Conservation (phyloP, 2,329 filamentous ascomycete species). For the Talaromyces marneffei region DNA sequence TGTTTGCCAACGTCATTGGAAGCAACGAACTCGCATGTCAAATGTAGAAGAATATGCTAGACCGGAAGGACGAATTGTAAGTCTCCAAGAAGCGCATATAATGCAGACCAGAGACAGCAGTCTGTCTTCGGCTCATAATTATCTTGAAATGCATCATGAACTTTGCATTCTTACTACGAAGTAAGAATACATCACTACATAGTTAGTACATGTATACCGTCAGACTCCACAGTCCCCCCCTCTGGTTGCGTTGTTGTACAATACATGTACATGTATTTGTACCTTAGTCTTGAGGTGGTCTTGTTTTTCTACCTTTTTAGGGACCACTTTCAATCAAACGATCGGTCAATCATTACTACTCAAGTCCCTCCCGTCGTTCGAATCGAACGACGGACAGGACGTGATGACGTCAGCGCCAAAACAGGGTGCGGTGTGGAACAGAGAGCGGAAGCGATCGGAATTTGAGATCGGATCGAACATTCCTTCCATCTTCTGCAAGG, state of each 20-base stretch:
- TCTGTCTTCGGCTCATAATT: too few relatives aligned
- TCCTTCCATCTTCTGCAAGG: not conserved
- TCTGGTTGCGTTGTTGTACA: too few relatives aligned
- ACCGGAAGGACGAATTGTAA: not conserved
- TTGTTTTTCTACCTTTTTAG: not conserved
- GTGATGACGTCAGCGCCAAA: not conserved
- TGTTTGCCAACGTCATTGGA: slow-evolving; percentile 2
- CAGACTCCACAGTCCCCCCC: too few relatives aligned
- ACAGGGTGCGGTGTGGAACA: not conserved
- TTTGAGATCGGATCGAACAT: not conserved
- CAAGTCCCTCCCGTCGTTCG: not conserved
- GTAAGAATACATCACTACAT: too few relatives aligned
- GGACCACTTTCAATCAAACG: not conserved
- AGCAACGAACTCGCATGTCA: not conserved
- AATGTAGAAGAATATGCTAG: not conserved
- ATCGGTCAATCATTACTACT: too few relatives aligned
- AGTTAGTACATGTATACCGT: not conserved
- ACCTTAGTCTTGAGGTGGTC: not conserved
- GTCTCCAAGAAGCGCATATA: not conserved
- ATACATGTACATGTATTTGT: too few relatives aligned
- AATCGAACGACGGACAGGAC: not conserved
- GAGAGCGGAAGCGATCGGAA: not conserved
- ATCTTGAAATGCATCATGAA: too few relatives aligned
- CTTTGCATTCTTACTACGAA: too few relatives aligned
- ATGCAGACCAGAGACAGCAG: not conserved